phyloP scores from a whole-genome alignment of 257 asterid genomes.

The Lantana camara region DNA sequence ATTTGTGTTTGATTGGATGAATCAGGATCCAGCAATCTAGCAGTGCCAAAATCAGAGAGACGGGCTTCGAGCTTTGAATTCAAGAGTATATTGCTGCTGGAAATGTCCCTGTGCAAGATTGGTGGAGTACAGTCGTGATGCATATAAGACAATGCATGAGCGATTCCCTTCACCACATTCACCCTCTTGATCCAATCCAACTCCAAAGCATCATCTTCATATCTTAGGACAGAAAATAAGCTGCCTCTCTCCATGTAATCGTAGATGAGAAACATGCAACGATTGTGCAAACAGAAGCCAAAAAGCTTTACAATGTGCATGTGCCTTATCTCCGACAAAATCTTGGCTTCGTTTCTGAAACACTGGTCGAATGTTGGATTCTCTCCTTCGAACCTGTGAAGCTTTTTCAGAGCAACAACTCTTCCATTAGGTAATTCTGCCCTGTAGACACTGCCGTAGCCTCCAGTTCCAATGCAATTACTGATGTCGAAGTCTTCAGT shows the following conservation, averaged over 20 bases:
- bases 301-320: slow-evolving; percentile 24
- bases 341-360: slow-evolving; percentile 23
- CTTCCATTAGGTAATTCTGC: slow-evolving; percentile 12
- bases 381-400: slow-evolving; percentile 21
- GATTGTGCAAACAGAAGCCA: slow-evolving; percentile 16
- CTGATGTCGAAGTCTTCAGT: slow-evolving; percentile 18
- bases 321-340: slow-evolving; percentile 21
- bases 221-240: neutral
- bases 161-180: slow-evolving; percentile 20
- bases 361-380: slow-evolving; percentile 10
- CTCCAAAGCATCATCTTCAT: neutral
- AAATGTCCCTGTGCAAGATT: slow-evolving; percentile 24
- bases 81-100: slow-evolving; percentile 30
- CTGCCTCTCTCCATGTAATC: slow-evolving; percentile 10
- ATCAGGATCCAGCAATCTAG: slow-evolving; percentile 29
- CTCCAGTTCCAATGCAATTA: slow-evolving; percentile 30
- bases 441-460: slow-evolving; percentile 31
- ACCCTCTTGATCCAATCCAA: slow-evolving; percentile 26
- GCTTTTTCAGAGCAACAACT: slow-evolving; percentile 31
- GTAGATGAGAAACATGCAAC: slow-evolving; percentile 21
- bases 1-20: slow-evolving; percentile 25
- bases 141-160: slow-evolving; percentile 23
- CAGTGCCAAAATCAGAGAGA: slow-evolving; percentile 30
- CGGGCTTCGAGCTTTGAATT: slow-evolving; percentile 26
- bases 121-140: slow-evolving; percentile 31